A percentile compares a stretch with the other conserved stretches of the same genome.
Conservation (phyloP, 108 stramenopile species). For the Cyclotella choctawhatcheeana region DNA sequence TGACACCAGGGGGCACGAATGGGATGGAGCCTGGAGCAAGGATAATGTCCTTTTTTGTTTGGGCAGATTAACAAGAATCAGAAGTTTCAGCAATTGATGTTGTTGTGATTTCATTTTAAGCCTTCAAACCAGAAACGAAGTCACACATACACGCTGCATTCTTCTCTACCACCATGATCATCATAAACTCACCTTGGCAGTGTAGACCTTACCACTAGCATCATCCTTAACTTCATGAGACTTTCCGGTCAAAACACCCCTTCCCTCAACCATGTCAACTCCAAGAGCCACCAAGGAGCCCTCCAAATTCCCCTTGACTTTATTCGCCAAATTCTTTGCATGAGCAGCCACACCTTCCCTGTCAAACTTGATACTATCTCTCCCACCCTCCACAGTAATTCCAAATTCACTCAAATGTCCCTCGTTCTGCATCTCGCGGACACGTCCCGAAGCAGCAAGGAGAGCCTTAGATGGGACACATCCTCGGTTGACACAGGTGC, state of each 20-base stretch:
- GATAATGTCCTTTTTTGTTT: slow-evolving; percentile 88
- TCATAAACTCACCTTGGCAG: slow-evolving; percentile 70
- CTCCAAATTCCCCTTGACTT: slow-evolving; percentile 94
- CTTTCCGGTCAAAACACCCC: slow-evolving; percentile 82
- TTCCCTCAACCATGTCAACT: slow-evolving; percentile 88
- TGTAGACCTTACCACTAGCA: slow-evolving; percentile 87
- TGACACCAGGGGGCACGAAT: slow-evolving; percentile 96
- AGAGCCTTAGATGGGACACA: slow-evolving; percentile 98
- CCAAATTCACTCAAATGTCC: slow-evolving; percentile 83
- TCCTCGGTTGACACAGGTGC: slow-evolving; percentile 98
- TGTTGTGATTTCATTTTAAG: neutral
- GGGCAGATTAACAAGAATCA: neutral
- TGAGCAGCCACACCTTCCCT: slow-evolving; percentile 93
- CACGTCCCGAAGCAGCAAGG: slow-evolving; percentile 94
- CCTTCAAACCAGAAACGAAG: too few species aligned
- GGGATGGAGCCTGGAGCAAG: slow-evolving; percentile 98
- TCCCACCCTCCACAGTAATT: slow-evolving; percentile 83
- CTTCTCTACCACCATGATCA: neutral
- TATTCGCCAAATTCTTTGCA: slow-evolving; percentile 93
- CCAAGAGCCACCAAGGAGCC: slow-evolving; percentile 85
- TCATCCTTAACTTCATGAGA: slow-evolving; percentile 89
- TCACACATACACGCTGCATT: neutral
- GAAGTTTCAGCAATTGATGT: neutral
- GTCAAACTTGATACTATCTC: slow-evolving; percentile 66
- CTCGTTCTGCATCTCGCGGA: slow-evolving; percentile 91